Percentiles rank a stretch among this genome's conserved stretches.
phyloP scores from a whole-genome alignment of 2,329 filamentous ascomycete genomes.

The Botrytis galanthina region DNA sequence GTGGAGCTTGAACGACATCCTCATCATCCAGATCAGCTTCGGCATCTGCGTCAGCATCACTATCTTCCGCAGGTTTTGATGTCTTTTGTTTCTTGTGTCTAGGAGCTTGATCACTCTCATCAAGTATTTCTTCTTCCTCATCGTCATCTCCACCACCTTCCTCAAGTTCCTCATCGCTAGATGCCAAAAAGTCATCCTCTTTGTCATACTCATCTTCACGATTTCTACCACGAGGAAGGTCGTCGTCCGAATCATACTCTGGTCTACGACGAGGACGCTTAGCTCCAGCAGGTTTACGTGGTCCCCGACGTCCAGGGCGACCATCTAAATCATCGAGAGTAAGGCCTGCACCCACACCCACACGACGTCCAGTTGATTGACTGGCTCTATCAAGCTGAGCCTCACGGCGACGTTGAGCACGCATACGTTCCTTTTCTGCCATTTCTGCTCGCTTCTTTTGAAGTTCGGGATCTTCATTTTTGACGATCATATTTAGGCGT shows the following conservation, averaged over 20 bases:
- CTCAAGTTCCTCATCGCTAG: constrained; percentile 68
- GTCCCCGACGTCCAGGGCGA: constrained; percentile 47
- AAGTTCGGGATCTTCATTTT: constrained; percentile 71
- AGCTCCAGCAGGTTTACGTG: constrained; percentile 53
- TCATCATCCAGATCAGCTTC: constrained; percentile 56
- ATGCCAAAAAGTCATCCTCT: constrained; percentile 75
- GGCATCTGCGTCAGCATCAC: constrained; percentile 50
- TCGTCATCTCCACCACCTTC: constrained; percentile 54
- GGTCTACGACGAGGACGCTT: constrained; percentile 54
- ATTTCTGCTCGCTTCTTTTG: constrained; percentile 71
- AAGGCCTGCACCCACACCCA: constrained; percentile 52
- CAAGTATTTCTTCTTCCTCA: constrained; percentile 42
- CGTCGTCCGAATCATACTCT: constrained; percentile 77
- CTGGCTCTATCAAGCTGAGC: constrained; percentile 61
- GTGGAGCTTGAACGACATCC: constrained; percentile 40
- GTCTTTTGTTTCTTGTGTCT: constrained; percentile 38
- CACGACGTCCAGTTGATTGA: constrained; percentile 40
- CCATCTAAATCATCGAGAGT: constrained; percentile 70
- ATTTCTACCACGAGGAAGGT: constrained; percentile 54
- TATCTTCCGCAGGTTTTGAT: constrained; percentile 42
- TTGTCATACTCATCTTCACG: constrained; percentile 75
- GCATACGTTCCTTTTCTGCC: constrained; percentile 70
- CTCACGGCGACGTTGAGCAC: constrained; percentile 63
- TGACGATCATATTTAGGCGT: constrained; percentile 64
- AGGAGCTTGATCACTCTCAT: constrained; percentile 43